A percentile compares a stretch with the other conserved stretches of the same genome.
Evolutionary conservation across 768 basidiomycete genomes (phyloP).

Genomic region (Tulasnella sp.): DNA sequence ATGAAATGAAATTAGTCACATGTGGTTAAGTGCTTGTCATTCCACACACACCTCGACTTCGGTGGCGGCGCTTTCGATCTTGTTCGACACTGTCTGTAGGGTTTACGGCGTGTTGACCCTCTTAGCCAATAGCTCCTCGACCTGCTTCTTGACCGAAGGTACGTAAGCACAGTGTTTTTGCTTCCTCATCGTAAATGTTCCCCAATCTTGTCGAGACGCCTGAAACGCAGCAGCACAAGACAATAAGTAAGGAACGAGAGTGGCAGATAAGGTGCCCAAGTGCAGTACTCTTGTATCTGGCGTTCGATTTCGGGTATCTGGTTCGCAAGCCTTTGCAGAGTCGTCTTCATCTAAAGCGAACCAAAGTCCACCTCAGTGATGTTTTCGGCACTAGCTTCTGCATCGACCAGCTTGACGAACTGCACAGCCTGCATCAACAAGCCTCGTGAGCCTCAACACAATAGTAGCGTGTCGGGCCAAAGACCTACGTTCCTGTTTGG

Average conservation of each 20-base stretch:
- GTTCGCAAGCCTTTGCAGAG: conserved; percentile 59
- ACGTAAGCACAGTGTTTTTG: conserved; percentile 67
- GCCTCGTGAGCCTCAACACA: no score
- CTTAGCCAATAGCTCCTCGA: conserved; percentile 72
- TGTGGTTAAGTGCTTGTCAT: not conserved
- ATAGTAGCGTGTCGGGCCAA: no score
- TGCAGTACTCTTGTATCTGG: conserved; percentile 76
- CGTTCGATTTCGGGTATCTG: conserved; percentile 68
- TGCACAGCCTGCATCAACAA: conserved; percentile 42
- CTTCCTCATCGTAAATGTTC: conserved; percentile 62
- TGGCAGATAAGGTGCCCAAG: conserved; percentile 31
- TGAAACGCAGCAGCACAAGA: conserved; percentile 36
- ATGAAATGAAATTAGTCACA: not conserved
- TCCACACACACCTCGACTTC: conserved; percentile 67
- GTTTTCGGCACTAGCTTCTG: conserved; percentile 32
- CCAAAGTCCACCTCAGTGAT: conserved; percentile 80
- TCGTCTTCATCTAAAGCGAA: conserved; percentile 72
- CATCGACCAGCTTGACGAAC: conserved; percentile 50
- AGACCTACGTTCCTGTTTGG: no score
- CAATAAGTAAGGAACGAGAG: not conserved
- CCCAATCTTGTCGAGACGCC: conserved; percentile 63
- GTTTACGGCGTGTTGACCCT: no score
- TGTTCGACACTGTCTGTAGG: conserved; percentile 64
- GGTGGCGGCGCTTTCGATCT: conserved; percentile 84
- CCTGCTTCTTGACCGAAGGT: conserved; percentile 68